A percentile compares a stretch with the other conserved stretches of the same genome.
Conservation (phyloP, 139 green algal species). For the Chlamydomonas sp. region DNA sequence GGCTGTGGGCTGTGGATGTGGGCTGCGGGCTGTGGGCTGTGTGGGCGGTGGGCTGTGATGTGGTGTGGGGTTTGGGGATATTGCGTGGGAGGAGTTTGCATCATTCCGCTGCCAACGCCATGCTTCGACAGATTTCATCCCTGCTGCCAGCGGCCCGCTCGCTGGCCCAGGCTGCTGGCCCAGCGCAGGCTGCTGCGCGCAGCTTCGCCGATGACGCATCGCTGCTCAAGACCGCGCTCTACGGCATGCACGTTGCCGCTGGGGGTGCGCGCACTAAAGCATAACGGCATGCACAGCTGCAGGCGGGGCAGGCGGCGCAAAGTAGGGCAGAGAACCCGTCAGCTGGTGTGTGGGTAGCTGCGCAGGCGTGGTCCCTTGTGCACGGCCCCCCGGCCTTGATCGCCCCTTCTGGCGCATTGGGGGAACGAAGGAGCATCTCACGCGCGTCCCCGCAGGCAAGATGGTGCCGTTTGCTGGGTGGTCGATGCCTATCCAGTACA, state of each 20-base stretch:
- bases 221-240: conserved; percentile 83
- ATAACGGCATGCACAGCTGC: neutral
- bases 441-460: conserved; percentile 61
- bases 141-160: neutral
- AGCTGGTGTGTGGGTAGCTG: too few species aligned
- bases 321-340: too few species aligned
- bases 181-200: neutral
- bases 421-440: neutral
- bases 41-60: too few species aligned
- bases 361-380: neutral
- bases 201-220: conserved; percentile 51
- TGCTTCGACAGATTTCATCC: neutral
- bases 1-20: too few species aligned
- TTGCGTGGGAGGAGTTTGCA: too few species aligned
- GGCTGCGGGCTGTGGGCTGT: too few species aligned
- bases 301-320: too few species aligned
- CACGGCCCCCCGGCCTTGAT: neutral
- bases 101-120: too few species aligned
- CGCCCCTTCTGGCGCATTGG: neutral
- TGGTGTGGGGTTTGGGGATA: too few species aligned
- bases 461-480: conserved; percentile 97
- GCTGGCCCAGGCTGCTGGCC: neutral
- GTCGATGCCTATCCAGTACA: conserved; percentile 99
- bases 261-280: conserved; percentile 50
- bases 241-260: conserved; percentile 80